Conservation (phyloP, 352 stramenopile species). For the Blastocystis sp. region DNA sequence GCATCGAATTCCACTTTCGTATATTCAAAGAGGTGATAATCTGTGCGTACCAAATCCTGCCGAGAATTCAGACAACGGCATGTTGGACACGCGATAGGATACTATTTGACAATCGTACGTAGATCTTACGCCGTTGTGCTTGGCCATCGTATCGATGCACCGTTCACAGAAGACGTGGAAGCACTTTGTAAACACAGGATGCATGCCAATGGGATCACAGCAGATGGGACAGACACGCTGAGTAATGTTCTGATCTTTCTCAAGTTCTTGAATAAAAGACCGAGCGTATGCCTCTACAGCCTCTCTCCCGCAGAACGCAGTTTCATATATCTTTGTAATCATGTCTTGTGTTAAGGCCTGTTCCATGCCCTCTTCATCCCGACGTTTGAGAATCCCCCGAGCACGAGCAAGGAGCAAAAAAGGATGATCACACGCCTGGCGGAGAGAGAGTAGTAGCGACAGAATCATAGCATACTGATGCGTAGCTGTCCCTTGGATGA, state of each 20-base stretch:
- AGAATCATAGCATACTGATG: conserved; percentile 80
- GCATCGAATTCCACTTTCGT: not conserved
- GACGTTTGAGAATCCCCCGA: conserved; percentile 64
- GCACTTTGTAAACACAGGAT: conserved; percentile 75
- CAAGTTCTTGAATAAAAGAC: not conserved
- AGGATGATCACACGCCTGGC: conserved; percentile 80
- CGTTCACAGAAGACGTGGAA: conserved; percentile 75
- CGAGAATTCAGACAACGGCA: conserved; percentile 45
- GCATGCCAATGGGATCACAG: not conserved
- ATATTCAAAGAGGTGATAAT: conserved; percentile 18
- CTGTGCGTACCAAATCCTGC: conserved; percentile 34
- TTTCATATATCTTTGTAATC: conserved; percentile 9
- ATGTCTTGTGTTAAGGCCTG: conserved; percentile 39
- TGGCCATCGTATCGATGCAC: conserved; percentile 69
- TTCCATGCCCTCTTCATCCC: conserved; percentile 65
- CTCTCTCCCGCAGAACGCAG: not conserved
- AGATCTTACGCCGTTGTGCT: conserved; percentile 63
- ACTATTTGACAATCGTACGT: not conserved
- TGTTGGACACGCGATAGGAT: conserved; percentile 51
- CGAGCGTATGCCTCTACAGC: not conserved
- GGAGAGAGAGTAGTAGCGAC: conserved; percentile 74
- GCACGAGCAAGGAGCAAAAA: conserved; percentile 74
- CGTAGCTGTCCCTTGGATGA: conserved; percentile 71
- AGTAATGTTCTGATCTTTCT: not conserved
- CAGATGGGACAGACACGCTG: not conserved